These are phyloP conservation scores for Stylonectria norvegica DNA, from an alignment of 2,329 filamentous ascomycete species.

Conservation along the genomic window DNA sequence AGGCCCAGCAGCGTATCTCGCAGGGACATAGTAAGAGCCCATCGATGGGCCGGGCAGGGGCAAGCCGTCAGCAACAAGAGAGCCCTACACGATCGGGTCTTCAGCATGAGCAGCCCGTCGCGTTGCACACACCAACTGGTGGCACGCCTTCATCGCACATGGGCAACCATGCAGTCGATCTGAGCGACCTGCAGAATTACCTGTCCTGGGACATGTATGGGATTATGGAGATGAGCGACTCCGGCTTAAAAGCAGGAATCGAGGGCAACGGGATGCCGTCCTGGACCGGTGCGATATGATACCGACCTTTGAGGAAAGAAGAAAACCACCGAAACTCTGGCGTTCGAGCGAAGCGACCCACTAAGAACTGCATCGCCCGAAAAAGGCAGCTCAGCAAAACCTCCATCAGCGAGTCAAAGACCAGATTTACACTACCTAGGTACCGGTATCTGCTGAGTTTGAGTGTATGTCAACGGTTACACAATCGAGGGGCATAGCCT, in stretches of 20 bases:
- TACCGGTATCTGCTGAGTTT: too few species aligned
- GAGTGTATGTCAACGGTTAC: too few species aligned
- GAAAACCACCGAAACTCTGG: too few species aligned
- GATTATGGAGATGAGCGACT: constrained; percentile 39
- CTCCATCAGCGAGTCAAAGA: too few species aligned
- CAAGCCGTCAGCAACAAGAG: constrained; percentile 14
- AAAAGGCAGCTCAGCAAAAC: too few species aligned
- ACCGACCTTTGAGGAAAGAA: too few species aligned
- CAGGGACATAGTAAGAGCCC: too few species aligned
- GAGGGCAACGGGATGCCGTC: constrained; percentile 33
- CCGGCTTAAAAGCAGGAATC: constrained; percentile 33
- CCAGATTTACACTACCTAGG: too few species aligned
- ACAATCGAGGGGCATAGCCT: too few species aligned
- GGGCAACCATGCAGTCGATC: constrained; percentile 35
- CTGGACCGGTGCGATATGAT: too few species aligned
- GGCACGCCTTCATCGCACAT: constrained; percentile 24
- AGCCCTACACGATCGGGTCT: constrained; percentile 31
- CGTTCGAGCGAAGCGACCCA: too few species aligned
- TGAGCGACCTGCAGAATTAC: constrained; percentile 39
- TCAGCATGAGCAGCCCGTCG: constrained; percentile 37
- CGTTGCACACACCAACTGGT: constrained; percentile 21
- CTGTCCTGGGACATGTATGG: constrained; percentile 41
- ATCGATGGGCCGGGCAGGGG: constrained; percentile 13
- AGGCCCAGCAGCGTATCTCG: constrained; percentile 13
- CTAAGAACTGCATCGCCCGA: too few species aligned